phyloP scores from a whole-genome alignment of 768 basidiomycete genomes.

The Chalciporus pseudorubinellus region DNA sequence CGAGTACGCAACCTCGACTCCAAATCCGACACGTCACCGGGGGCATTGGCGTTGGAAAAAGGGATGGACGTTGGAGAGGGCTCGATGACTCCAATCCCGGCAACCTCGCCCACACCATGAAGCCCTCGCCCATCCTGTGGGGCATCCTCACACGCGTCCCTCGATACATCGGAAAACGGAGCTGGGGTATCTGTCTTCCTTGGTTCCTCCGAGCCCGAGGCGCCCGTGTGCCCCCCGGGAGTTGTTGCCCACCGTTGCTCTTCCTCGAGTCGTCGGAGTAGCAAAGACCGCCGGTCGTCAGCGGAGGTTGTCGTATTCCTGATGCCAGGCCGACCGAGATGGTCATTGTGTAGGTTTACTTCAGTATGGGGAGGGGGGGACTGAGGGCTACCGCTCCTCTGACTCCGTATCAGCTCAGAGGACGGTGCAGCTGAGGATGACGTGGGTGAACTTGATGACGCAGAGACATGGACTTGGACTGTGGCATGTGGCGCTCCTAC shows the following conservation, averaged over 20 bases:
- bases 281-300: constrained; percentile 29
- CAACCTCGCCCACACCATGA: neutral
- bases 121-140: too few species aligned
- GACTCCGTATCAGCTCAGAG: neutral
- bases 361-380: neutral
- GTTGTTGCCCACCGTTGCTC: constrained; percentile 39
- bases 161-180: neutral
- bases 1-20: constrained; percentile 48
- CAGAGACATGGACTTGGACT: neutral
- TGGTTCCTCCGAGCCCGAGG: neutral
- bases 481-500: neutral
- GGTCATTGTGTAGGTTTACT: neutral
- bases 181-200: neutral
- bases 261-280: constrained; percentile 43
- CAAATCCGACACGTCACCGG: constrained; percentile 11
- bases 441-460: neutral
- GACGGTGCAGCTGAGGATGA: neutral
- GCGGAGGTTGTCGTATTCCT: neutral
- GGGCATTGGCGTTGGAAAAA: neutral
- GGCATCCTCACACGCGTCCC: too few species aligned
- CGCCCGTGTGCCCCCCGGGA: constrained; percentile 4
- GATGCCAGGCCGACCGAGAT: neutral
- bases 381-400: too few species aligned
- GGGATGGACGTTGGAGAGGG: neutral
- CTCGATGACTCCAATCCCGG: neutral